phyloP scores from a whole-genome alignment of 306 rosid genomes.

The Rosa lucieae region DNA sequence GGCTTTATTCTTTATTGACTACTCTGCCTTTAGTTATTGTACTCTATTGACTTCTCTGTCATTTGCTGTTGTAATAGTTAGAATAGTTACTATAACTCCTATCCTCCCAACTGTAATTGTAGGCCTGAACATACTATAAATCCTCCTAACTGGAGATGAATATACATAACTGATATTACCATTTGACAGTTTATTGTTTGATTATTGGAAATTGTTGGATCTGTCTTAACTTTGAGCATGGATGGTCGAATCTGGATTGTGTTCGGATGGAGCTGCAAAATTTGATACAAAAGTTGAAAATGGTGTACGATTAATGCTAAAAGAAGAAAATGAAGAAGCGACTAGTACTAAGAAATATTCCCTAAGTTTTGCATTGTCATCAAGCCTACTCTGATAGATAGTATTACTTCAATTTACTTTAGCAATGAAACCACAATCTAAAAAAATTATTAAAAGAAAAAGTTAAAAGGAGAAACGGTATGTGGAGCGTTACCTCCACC shows the following conservation, averaged over 20 bases:
- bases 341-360: not conserved
- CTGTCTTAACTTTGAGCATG: conserved; percentile 68
- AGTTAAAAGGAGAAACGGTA: not conserved
- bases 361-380: not conserved
- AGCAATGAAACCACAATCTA: not conserved
- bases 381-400: not conserved
- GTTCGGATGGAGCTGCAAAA: conserved; percentile 57
- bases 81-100: too few relatives aligned
- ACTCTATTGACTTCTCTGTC: too few relatives aligned
- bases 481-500: not conserved
- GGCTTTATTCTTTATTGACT: too few relatives aligned
- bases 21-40: too few relatives aligned
- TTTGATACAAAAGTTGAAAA: not conserved
- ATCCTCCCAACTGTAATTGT: too few relatives aligned
- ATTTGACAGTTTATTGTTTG: conserved; percentile 47
- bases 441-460: not conserved
- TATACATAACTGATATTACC: too few relatives aligned
- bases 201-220: conserved; percentile 21
- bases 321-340: not conserved
- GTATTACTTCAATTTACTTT: not conserved
- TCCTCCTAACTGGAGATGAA: too few relatives aligned
- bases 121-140: too few relatives aligned
- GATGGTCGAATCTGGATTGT: conserved; percentile 69
- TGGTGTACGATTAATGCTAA: not conserved
- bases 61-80: too few relatives aligned